phyloP scores from a whole-genome alignment of 2,329 filamentous ascomycete genomes.

The Tolypocladium sp. region DNA sequence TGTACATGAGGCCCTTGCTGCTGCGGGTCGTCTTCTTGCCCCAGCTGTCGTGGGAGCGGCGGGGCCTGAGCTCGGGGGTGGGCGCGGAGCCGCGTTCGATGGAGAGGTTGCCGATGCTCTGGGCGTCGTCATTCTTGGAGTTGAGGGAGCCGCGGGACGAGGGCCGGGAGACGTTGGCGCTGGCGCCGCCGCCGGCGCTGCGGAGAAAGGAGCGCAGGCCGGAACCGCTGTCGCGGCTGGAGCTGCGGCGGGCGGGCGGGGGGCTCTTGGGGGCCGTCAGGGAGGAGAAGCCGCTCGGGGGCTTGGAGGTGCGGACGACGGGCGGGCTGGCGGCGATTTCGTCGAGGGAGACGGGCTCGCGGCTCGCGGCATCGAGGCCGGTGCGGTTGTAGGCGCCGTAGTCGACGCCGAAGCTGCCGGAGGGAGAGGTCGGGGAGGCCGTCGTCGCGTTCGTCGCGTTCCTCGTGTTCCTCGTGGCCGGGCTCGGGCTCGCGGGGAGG shows the following conservation, averaged over 20 bases:
- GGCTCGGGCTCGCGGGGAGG: constrained; percentile 26
- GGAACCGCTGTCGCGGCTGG: constrained; percentile 38
- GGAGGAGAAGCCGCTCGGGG: constrained; percentile 65
- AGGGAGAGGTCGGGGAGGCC: constrained; percentile 20
- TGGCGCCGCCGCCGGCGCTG: constrained; percentile 19
- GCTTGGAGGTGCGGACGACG: constrained; percentile 72
- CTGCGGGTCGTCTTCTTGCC: constrained; percentile 44
- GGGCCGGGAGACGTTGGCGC: constrained; percentile 35
- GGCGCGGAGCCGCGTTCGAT: constrained; percentile 47
- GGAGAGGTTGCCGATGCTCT: constrained; percentile 56
- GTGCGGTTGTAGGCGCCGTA: constrained; percentile 56
- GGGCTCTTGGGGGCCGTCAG: constrained; percentile 55
- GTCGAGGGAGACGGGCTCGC: constrained; percentile 41
- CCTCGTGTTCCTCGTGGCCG: constrained; percentile 5
- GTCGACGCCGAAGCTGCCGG: constrained; percentile 60
- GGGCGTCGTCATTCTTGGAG: constrained; percentile 47
- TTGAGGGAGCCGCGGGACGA: constrained; percentile 48
- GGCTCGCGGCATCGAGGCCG: constrained; percentile 36
- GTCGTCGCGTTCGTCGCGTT: background rate
- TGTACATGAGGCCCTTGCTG: constrained; percentile 58
- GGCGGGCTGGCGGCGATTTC: constrained; percentile 57
- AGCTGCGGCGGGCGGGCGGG: constrained; percentile 33
- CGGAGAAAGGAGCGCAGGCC: constrained; percentile 54
- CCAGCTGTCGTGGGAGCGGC: constrained; percentile 54
- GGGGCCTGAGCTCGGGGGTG: constrained; percentile 38